Base-by-base conservation (phyloP, 176 grass and related monocot genomes). In the Avena atlantica region DNA sequence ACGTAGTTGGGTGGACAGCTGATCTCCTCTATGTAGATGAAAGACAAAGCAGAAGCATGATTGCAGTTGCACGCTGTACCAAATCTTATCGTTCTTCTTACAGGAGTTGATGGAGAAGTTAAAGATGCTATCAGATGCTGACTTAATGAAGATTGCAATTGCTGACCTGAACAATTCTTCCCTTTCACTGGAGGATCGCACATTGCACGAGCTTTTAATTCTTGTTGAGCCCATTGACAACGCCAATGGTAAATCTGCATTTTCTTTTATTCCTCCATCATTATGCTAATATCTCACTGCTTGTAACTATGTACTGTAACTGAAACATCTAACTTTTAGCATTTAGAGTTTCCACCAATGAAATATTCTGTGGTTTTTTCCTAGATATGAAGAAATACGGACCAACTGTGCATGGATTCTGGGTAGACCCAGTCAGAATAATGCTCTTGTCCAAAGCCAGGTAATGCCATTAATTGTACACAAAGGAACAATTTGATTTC, bases 81-180 rank as follows among this genome's bases (percentile, higher is more conserved):
- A 19, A 84, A 80, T 53, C 73, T 24, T 63, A 8, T 47, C 2
- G 36, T 17, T 62, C 52, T 70, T 74, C 44, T 80, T 85, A 50
- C 81, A 98, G 92, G 96, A 96, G 20, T 75, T 98, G 91, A 96
- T 96, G 90, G 89, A 95, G 71, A 95, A 86, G 65, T 87, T 96
- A 83, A 96, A 95, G 82, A 88, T 91, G 90, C 90, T 93, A 79
- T 94, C 93, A 51, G 96, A 98, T 88, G 88, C 93, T 44, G 92
- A 94, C 60, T 85, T 98, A 84, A 98, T 96, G 92, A 94, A 96
- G 85, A 93, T 91, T 82, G 91, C 92, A 81, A 98, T 98, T 76
- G 64, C 71, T 81, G 90, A 96, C 78, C 85, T 98, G 70, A 98
- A 92, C 14, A 98, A 96, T 88, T 89, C 90, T 86, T 98, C 96